Base-by-base conservation (phyloP, 768 basidiomycete species). In the Ephemerocybe angulata region DNA sequence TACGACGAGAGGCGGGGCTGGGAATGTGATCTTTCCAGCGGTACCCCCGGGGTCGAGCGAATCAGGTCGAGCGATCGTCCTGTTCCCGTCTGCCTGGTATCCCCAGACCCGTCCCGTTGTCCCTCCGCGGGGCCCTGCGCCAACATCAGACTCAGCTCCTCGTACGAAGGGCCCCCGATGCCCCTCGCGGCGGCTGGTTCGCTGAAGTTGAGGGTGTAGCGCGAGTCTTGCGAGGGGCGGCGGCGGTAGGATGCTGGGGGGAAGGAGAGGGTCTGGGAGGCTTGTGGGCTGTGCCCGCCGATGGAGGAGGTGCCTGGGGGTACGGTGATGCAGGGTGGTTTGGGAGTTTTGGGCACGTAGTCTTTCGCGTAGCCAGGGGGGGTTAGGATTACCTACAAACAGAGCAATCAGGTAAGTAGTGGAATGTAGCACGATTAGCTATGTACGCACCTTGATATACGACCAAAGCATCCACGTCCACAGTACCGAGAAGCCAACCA, bases 401-500 rank as follows among this genome's bases (percentile, higher is more conserved):
- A 52, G 41, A 41, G 3, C 30, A 31, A 17, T 24, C n/a, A n/a
- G n/a, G n/a, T n/a, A n/a, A n/a, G n/a, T n/a, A n/a, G n/a, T n/a
- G n/a, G n/a, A n/a, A n/a, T n/a, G n/a, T n/a, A n/a, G n/a, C n/a
- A n/a, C n/a, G n/a, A 46, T 28, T 33, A 22, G 47, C 38, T 24
- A 29, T 17, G 30, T 79, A 49, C 53, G 90, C 92, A n/a, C n/a
- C 79, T 81, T 83, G 21, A 79, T 53, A 70, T 95, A 96, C 13
- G 85, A 79, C 92, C 92, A 93, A 0, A 86, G 41, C 76, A 84
- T 78, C 80, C 92, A 81, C 19, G 85, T 58, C 43, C 81, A 81
- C 21, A 95, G 63, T 4, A 88, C 54, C 33, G 70, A 72, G 62
- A 86, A 93, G 1, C 85, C 77, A 1, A 79, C 75, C 49, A 94